Evolutionary conservation across 768 basidiomycete species (phyloP).

Genomic region (Russula dissimulans): DNA sequence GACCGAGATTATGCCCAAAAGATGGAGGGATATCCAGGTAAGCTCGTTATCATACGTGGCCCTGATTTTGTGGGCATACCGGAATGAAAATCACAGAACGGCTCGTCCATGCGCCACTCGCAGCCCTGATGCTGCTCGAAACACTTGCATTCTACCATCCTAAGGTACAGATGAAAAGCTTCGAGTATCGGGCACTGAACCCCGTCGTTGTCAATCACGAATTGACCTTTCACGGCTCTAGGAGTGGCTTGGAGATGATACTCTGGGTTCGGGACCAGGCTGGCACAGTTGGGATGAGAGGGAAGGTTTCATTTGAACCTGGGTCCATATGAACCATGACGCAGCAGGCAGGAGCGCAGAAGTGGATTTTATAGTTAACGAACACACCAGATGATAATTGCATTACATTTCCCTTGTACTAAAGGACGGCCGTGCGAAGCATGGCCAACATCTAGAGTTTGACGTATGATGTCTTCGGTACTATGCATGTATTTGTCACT

Average conservation of each 20-base stretch:
- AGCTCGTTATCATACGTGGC: conserved; percentile 9
- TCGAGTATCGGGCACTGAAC: conserved; percentile 64
- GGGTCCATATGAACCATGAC: no score
- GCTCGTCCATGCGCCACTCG: conserved; percentile 79
- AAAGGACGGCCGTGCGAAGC: no score
- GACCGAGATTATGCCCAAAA: conserved; percentile 62
- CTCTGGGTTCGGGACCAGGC: conserved; percentile 53
- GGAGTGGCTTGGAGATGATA: conserved; percentile 32
- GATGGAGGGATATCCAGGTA: conserved; percentile 67
- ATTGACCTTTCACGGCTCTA: conserved; percentile 40
- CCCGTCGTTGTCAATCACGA: conserved; percentile 47
- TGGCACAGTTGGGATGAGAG: conserved; percentile 63
- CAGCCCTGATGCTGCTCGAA: conserved; percentile 72
- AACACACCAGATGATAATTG: no score
- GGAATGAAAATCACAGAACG: conserved; percentile 40
- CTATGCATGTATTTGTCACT: no score
- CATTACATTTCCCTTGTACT: no score
- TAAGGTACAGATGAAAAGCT: conserved; percentile 36
- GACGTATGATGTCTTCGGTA: background rate
- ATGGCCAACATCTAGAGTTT: no score
- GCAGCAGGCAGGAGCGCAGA: no score
- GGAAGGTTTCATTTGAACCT: conserved; percentile 27
- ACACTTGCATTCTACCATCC: conserved; percentile 43
- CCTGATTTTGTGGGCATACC: background rate
- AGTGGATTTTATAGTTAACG: no score